phyloP scores from a whole-genome alignment of 179 eudicot genomes.

The Sideroxylon spinosum region DNA sequence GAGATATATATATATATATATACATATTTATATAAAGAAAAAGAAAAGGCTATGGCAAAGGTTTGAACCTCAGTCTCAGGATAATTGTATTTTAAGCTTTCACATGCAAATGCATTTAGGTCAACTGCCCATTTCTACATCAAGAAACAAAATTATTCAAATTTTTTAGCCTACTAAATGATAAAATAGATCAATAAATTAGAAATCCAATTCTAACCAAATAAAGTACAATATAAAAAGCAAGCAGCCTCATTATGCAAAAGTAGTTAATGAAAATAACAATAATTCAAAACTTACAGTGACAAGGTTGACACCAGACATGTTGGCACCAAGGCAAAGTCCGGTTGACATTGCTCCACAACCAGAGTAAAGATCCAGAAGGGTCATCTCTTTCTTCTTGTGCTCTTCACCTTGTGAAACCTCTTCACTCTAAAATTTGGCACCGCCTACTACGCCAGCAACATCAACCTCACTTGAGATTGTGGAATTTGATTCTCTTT shows the following conservation, averaged over 20 bases:
- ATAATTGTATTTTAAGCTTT: slow-evolving; percentile 65
- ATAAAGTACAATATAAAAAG: neutral
- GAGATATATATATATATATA: too few species aligned
- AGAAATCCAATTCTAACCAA: too few species aligned
- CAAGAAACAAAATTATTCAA: neutral
- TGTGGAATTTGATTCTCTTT: slow-evolving; percentile 51
- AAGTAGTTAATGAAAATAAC: neutral
- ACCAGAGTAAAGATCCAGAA: slow-evolving; percentile 65
- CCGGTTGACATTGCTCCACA: slow-evolving; percentile 98
- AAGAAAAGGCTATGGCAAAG: neutral
- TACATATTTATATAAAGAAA: neutral
- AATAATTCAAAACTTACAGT: slow-evolving; percentile 39
- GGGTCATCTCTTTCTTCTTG: slow-evolving; percentile 26
- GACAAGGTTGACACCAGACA: slow-evolving; percentile 48
- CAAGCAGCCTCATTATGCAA: neutral
- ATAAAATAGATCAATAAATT: too few species aligned
- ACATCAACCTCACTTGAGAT: slow-evolving; percentile 48
- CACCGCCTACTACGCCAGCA: slow-evolving; percentile 8
- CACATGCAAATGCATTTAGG: slow-evolving; percentile 55
- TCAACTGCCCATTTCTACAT: slow-evolving; percentile 90
- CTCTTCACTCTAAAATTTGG: slow-evolving; percentile 11
- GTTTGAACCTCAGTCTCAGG: slow-evolving; percentile 67
- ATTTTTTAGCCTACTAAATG: too few species aligned
- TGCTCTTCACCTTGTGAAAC: slow-evolving; percentile 10
- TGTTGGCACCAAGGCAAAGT: slow-evolving; percentile 69